These are phyloP conservation scores for Ilyonectria destructans DNA, from an alignment of 2,329 filamentous ascomycete species.

Conservation along the genomic window DNA sequence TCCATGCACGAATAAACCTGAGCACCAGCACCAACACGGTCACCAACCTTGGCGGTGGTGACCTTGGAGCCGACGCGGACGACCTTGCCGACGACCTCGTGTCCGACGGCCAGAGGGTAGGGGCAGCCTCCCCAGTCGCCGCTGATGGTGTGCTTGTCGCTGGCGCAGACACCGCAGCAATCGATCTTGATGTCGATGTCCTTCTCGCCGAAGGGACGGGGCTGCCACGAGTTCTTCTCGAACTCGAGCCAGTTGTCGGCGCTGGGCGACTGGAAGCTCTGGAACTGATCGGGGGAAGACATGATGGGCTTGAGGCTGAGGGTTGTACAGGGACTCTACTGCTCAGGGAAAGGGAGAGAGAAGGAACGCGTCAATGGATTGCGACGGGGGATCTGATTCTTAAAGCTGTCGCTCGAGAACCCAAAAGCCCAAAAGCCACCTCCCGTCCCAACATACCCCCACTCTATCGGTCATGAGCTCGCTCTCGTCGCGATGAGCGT, in stretches of 20 bases:
- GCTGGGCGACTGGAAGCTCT: slow-evolving; percentile 73
- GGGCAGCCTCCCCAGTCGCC: slow-evolving; percentile 78
- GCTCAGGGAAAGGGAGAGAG: not conserved
- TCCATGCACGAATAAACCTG: slow-evolving; percentile 69
- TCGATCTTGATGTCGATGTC: slow-evolving; percentile 93
- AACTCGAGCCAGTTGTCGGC: slow-evolving; percentile 72
- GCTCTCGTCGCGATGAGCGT: slow-evolving; percentile 29
- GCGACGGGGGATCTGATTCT: slow-evolving; percentile 16
- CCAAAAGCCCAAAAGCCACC: not conserved
- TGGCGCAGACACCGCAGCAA: slow-evolving; percentile 83
- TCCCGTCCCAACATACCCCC: slow-evolving; percentile 35
- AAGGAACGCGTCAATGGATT: not conserved
- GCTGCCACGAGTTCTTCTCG: slow-evolving; percentile 82
- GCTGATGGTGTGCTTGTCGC: slow-evolving; percentile 80
- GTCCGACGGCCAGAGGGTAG: slow-evolving; percentile 78
- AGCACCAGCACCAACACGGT: slow-evolving; percentile 74
- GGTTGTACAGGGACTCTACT: not conserved
- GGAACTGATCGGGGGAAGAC: slow-evolving; percentile 73
- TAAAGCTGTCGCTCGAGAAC: slow-evolving; percentile 3
- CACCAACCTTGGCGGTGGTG: slow-evolving; percentile 67
- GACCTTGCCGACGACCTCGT: slow-evolving; percentile 81
- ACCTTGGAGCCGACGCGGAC: slow-evolving; percentile 74
- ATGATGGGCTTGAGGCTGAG: slow-evolving; percentile 57
- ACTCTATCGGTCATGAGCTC: slow-evolving; percentile 37
- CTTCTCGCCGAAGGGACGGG: slow-evolving; percentile 89